phyloP scores from a whole-genome alignment of 1,284 basidiomycete genomes.

The Ganoderma leucocontextum region DNA sequence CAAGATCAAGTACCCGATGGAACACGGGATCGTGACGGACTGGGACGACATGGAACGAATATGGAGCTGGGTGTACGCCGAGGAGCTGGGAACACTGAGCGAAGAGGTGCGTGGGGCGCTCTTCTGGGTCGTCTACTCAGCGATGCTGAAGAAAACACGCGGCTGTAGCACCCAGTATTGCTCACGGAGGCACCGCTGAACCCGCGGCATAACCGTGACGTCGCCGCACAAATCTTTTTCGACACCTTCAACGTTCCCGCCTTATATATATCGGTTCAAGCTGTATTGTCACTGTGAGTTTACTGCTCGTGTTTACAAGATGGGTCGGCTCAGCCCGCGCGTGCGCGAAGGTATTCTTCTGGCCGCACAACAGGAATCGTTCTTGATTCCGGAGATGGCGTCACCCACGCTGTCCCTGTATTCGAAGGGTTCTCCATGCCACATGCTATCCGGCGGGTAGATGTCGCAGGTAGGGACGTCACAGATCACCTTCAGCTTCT shows the following conservation, averaged over 20 bases:
- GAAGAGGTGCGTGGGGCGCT: constrained; percentile 79
- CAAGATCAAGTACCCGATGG: constrained; percentile 99
- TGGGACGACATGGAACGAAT: constrained; percentile 99
- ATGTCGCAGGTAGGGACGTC: constrained; percentile 97
- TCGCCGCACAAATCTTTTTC: constrained; percentile 98
- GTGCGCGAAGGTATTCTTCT: constrained; percentile 87
- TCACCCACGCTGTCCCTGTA: constrained; percentile 98
- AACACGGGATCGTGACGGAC: constrained; percentile 93
- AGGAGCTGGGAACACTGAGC: constrained; percentile 92
- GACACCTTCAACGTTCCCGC: constrained; percentile 99
- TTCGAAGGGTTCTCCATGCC: constrained; percentile 99
- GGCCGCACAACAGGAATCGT: constrained; percentile 99
- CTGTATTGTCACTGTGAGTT: constrained; percentile 91
- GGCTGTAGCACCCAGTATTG: constrained; percentile 90
- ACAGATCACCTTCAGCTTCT: constrained; percentile 96
- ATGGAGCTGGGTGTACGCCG: constrained; percentile 97
- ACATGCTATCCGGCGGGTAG: constrained; percentile 95
- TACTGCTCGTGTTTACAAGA: neutral
- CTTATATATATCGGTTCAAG: constrained; percentile 96
- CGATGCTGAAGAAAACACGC: constrained; percentile 12
- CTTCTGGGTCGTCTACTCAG: constrained; percentile 27
- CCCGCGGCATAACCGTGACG: constrained; percentile 92
- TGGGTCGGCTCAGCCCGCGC: neutral
- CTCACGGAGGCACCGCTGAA: constrained; percentile 96
- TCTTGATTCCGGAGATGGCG: constrained; percentile 97